Base-by-base conservation (phyloP, 352 stramenopile genomes). In the Bremia lactucae region DNA sequence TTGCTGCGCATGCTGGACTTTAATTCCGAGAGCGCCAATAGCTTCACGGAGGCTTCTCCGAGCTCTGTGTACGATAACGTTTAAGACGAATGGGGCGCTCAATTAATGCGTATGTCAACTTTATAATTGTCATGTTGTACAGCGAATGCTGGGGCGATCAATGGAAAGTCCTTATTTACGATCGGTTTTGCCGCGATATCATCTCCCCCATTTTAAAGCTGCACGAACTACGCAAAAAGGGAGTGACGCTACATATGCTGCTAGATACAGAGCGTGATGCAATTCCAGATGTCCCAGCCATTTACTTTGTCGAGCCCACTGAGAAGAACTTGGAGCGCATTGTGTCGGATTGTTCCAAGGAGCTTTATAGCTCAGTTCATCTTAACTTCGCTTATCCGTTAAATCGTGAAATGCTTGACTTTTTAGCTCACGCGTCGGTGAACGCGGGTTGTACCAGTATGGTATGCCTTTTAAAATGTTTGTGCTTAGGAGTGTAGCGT, bases 161-260 rank as follows among this genome's bases (percentile, higher is more conserved):
- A 43, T 92, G 80, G 80, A 99, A 98, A 58, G 92, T 98, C 31
- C 67, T 99, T 23, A 94, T 98, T 49, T 98, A 98, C 66, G 96
- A 99, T 71, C 67, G 70, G 19, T 82, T 94, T 49, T 97, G 89
- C 54, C 86, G 93, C 25, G 90, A 97, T 54, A 97, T 98, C 54
- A 98, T 99, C 59, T 97, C 91, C 21, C 96, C 96, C 15, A 90
- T 99, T 19, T 65, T 98, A n/a, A 97, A 95, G 49, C 93, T 98
- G 23, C 88, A 94, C 47, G 87, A 97, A 63, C 83, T 99, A 11
- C 85, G 95, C 33, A 90, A 95, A 49, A 94, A 96, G 24, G 77
- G 95, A 37, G 95, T 99, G 34, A 99, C 96, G 31, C 73, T 99
- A 16, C 95, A 98, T 65, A 87, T 98, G 71, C 69, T 98, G 40